Evolutionary conservation across 2,329 filamentous ascomycete genomes (phyloP).

Genomic region (Xylariaceae sp.): DNA sequence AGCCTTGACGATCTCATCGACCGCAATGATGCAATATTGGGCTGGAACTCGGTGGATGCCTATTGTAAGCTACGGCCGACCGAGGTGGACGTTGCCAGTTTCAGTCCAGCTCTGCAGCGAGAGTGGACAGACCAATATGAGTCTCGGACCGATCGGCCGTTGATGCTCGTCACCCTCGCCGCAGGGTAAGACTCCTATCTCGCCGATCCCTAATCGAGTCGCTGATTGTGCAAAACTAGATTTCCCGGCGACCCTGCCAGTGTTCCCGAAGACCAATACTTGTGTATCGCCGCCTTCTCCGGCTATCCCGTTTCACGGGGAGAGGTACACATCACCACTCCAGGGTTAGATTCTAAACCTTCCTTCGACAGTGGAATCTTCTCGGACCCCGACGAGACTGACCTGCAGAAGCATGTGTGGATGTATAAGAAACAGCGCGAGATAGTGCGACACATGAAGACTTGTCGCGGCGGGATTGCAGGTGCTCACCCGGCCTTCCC

Average conservation of each 20-base stretch:
- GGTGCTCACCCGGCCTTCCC: slow-evolving; percentile 41
- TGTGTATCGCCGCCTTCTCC: slow-evolving; percentile 47
- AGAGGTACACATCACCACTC: slow-evolving; percentile 50
- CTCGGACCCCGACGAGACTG: slow-evolving; percentile 41
- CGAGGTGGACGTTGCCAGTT: slow-evolving; percentile 15
- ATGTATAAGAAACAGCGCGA: slow-evolving; percentile 60
- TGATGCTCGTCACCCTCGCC: slow-evolving; percentile 9
- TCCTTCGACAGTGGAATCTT: slow-evolving; percentile 7
- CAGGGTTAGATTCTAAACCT: slow-evolving; percentile 1
- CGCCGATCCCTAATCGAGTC: too few species aligned
- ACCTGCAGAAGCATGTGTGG: slow-evolving; percentile 55
- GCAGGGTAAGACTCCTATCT: neutral
- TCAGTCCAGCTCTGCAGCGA: slow-evolving; percentile 20
- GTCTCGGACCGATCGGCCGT: slow-evolving; percentile 14
- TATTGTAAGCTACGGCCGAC: slow-evolving; percentile 19
- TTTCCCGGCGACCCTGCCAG: slow-evolving; percentile 1
- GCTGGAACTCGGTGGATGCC: slow-evolving; percentile 20
- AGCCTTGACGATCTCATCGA: slow-evolving; percentile 9
- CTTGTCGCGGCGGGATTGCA: slow-evolving; percentile 43
- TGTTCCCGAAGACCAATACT: slow-evolving; percentile 37
- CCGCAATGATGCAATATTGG: slow-evolving; percentile 13
- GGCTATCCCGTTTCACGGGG: slow-evolving; percentile 57
- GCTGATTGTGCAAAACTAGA: too few species aligned
- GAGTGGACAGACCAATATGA: slow-evolving; percentile 21
- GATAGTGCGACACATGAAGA: slow-evolving; percentile 49